Base-by-base conservation (phyloP, 306 rosid genomes). In the Quercus glauca region DNA sequence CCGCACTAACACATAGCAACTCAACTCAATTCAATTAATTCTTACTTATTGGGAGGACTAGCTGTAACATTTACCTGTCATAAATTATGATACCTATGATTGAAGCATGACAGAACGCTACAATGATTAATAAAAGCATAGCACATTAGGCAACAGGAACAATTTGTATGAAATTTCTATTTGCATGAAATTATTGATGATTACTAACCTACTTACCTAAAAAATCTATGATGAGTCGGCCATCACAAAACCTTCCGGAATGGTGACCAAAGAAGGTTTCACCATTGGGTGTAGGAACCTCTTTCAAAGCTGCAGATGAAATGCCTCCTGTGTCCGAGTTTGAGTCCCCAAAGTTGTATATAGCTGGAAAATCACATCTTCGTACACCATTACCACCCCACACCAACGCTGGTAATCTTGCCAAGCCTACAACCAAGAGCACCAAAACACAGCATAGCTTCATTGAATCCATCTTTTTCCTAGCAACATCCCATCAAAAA, bases 321-420 rank as follows among this genome's bases (percentile, higher is more conserved):
- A 71, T 71, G 23, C 85, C 95, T 51, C 97, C 97, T 3, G 97
- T 94, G 82, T 94, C 99, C 4, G 98, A 94, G 78, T 94, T 94
- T 81, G 97, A 94, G 88, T 94, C 97, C 2, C 99, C 97, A 76
- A 92, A 92, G 83, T 94, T 94, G 90, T 87, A 92, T 33, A 88
- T 77, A 23, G 92, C 97, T 5, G 92, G 90, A 79, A 81, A 91
- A 80, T 78, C 70, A 82, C 97, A 92, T 33, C 63, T 76, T 26
- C 37, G 33, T 23, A 60, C 64, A 19, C 64, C 73, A 63, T 80
- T 70, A 6, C 69, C 87, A 67, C 60, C 41, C 29, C 13, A 52
- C 59, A 49, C 79, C 14, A 4, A 56, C 79, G 49, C 51, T 7
- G 64, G 75, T 21, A 25, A 59, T 7, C 67, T 74, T 4, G 60